These are phyloP conservation scores for Endoconidiophora laricicola DNA, from an alignment of 2,329 filamentous ascomycete species.

Conservation along the genomic window DNA sequence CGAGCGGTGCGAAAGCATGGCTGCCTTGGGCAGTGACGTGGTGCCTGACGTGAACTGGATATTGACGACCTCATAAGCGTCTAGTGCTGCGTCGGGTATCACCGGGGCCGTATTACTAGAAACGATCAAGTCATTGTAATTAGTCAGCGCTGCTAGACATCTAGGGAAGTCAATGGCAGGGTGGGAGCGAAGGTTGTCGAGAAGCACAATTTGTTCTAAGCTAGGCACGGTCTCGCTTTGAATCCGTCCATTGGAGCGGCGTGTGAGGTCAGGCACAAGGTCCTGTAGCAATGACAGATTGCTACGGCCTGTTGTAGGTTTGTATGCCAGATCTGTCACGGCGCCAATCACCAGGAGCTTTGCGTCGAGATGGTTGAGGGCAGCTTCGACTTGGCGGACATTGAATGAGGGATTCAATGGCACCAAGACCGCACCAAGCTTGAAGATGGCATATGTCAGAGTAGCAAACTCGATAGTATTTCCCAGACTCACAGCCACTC, in stretches of 20 bases:
- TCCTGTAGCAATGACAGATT: slow-evolving; percentile 32
- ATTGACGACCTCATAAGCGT: slow-evolving; percentile 61
- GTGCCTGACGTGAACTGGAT: slow-evolving; percentile 98
- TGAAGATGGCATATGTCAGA: slow-evolving; percentile 79
- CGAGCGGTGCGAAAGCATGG: slow-evolving; percentile 68
- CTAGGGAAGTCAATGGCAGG: slow-evolving; percentile 27
- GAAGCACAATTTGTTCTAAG: slow-evolving; percentile 52
- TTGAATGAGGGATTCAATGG: slow-evolving; percentile 88
- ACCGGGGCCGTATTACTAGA: slow-evolving; percentile 21
- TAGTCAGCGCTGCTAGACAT: slow-evolving; percentile 28
- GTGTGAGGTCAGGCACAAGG: slow-evolving; percentile 27
- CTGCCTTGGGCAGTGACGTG: slow-evolving; percentile 77
- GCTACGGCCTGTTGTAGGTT: slow-evolving; percentile 35
- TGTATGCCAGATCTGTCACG: slow-evolving; percentile 67
- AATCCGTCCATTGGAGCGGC: too few species aligned
- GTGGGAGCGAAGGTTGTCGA: slow-evolving; percentile 54
- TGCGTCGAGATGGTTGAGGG: slow-evolving; percentile 57
- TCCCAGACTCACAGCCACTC: slow-evolving; percentile 72
- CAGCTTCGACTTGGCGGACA: slow-evolving; percentile 56
- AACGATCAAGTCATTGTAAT: slow-evolving; percentile 26
- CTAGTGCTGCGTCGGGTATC: slow-evolving; percentile 29
- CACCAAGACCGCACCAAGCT: slow-evolving; percentile 86
- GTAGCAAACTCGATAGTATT: slow-evolving; percentile 74
- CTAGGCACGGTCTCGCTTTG: slow-evolving; percentile 40
- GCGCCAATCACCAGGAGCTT: slow-evolving; percentile 68